Evolutionary conservation across 2,329 filamentous ascomycete genomes (phyloP).

Genomic region (Venturiaceae sp.): DNA sequence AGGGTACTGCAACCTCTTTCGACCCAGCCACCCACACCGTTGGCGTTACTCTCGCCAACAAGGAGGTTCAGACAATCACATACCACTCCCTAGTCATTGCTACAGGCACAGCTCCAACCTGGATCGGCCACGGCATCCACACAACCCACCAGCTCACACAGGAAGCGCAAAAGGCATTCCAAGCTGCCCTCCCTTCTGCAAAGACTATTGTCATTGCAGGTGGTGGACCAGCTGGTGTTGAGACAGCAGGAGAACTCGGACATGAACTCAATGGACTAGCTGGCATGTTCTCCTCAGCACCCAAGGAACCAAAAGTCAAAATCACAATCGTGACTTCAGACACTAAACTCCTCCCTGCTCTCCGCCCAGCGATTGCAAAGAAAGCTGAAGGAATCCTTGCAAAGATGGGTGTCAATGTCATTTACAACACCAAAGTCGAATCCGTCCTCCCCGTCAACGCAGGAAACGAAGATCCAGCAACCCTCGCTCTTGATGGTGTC

Average conservation of each 20-base stretch:
- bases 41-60: slow-evolving; percentile 25
- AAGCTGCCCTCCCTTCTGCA: slow-evolving; percentile 22
- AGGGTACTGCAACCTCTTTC: slow-evolving; percentile 38
- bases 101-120: slow-evolving; percentile 40
- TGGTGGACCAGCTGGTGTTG: slow-evolving; percentile 27
- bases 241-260: slow-evolving; percentile 27
- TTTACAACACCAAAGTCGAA: slow-evolving; percentile 27
- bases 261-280: slow-evolving; percentile 21
- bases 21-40: slow-evolving; percentile 34
- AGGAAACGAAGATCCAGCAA: slow-evolving; percentile 13
- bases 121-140: slow-evolving; percentile 34
- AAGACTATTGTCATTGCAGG: slow-evolving; percentile 24
- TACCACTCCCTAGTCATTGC: slow-evolving; percentile 49
- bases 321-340: slow-evolving; percentile 36
- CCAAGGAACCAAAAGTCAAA: slow-evolving; percentile 24
- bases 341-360: slow-evolving; percentile 28
- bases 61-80: slow-evolving; percentile 22
- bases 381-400: slow-evolving; percentile 36
- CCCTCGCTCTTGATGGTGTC: slow-evolving; percentile 31
- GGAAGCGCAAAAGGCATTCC: slow-evolving; percentile 19
- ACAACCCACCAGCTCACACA: slow-evolving; percentile 17
- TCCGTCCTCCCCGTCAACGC: slow-evolving; percentile 19
- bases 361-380: slow-evolving; percentile 28
- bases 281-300: slow-evolving; percentile 25
- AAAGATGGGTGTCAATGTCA: slow-evolving; percentile 36